Base-by-base conservation (phyloP, 345 rosid species). In the Gossypium turneri region DNA sequence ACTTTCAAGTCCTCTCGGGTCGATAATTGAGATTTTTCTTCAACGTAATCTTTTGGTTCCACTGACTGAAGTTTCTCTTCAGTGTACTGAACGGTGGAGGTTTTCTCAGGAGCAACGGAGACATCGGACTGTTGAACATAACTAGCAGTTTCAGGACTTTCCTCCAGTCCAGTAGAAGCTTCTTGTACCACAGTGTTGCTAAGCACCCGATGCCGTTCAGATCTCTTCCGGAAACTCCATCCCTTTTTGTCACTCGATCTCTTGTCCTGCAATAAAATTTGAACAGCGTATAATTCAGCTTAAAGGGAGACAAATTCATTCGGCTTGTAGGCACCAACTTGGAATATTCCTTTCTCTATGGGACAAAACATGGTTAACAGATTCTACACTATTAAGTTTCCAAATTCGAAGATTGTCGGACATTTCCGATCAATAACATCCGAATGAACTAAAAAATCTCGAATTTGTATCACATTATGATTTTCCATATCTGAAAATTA, bases 171-270 rank as follows among this genome's bases (percentile, higher is more conserved):
- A 65, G 88, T 76, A 19, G 86, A 57, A 58, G 80, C 56, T 80
- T 88, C 95, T 27, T 88, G 66, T 60, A 78, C 70, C 45, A 81
- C 85, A 20, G 80, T 84, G 81, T 87, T 87, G 87, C 85, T 88
- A 44, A 90, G 84, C 74, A 90, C 92, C 27, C 89, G 84, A 70
- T 88, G 91, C 67, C 85, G 79, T 34, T 86, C 90, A 75, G 92
- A 87, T 77, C 86, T 87, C 86, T 87, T 88, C 47, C 89, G 89
- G 74, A 90, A 88, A 81, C 92, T 90, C 92, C 94, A 90, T 72
- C 87, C 83, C 15, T 81, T 77, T 76, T 81, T 86, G 70, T 84
- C 88, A 72, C 75, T 70, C 70, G 87, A 76, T 27, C 81, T 73
- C 68, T 85, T 87, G 74, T 61, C 81, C 92, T 90, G 86, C 12